Conservation (phyloP, 306 rosid species). For the Medicago lupulina region DNA sequence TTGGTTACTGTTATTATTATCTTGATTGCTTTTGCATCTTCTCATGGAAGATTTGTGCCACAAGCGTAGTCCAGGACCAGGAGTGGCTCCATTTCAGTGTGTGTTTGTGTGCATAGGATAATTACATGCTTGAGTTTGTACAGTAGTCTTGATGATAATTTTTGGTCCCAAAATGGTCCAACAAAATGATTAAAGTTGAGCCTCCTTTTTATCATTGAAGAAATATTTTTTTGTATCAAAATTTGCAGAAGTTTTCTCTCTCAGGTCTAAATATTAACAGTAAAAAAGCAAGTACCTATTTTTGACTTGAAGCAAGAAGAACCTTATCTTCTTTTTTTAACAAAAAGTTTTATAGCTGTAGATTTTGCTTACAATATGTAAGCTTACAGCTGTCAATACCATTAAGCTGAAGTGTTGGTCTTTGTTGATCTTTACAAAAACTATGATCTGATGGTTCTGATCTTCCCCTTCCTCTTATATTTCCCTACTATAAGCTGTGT, state of each 20-base stretch:
- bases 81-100: slow-evolving; percentile 12
- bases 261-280: not conserved
- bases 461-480: slow-evolving; percentile 1
- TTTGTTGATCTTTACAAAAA: not conserved
- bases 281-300: not conserved
- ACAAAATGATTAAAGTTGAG: slow-evolving; percentile 4
- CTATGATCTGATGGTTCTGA: not conserved
- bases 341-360: not conserved
- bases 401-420: not conserved
- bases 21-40: slow-evolving; percentile 31
- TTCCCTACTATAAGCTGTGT: not conserved
- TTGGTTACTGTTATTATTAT: slow-evolving; percentile 28
- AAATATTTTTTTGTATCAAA: slow-evolving; percentile 6
- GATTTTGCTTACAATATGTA: not conserved
- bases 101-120: not conserved
- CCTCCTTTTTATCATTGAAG: not conserved
- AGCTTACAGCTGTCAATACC: not conserved
- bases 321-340: not conserved
- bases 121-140: slow-evolving; percentile 12
- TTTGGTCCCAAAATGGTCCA: slow-evolving; percentile 22
- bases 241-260: not conserved
- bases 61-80: slow-evolving; percentile 7
- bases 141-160: slow-evolving; percentile 3
- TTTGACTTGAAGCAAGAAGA: not conserved
- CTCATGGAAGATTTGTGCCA: slow-evolving; percentile 19